Evolutionary conservation across 2,329 filamentous ascomycete species (phyloP), one percentile per base, ranked within the genome.

Genomic region (Lachnum nothofagi): DNA sequence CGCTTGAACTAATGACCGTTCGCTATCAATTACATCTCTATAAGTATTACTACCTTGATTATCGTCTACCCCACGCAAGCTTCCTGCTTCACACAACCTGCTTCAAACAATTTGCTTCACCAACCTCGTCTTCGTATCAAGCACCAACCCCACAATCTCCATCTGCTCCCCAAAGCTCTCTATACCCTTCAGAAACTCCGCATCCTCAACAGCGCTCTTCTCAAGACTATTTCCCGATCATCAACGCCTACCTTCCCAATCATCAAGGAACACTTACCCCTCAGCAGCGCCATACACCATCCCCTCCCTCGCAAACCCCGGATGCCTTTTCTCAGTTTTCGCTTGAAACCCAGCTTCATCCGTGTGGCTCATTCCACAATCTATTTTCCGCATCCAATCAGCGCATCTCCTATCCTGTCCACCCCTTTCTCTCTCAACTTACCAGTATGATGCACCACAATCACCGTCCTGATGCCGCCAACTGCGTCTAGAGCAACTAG

Each of bases 381-480:
- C 49, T 12, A 31, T 16, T 24, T 7, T n/a, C n/a, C n/a, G n/a
- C n/a, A n/a, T n/a, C n/a, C n/a, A n/a, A n/a, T n/a, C n/a, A n/a
- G n/a, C n/a, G n/a, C n/a, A n/a, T n/a, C n/a, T n/a, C n/a, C n/a
- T n/a, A n/a, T n/a, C n/a, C n/a, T n/a, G n/a, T n/a, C n/a, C n/a
- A n/a, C n/a, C n/a, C n/a, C n/a, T n/a, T n/a, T n/a, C n/a, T n/a
- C n/a, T n/a, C n/a, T n/a, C n/a, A 12, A 35, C 8, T 33, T 37
- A 38, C 49, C 49, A 9, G 42, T 53, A 23, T 57, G 54, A 34
- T 58, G 54, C 20, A 55, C 46, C 3, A 58, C 46, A 23, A 53
- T 29, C 0, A 58, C 47, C 2, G 49, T 52, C 1, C 44, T 46
- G 1, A 43, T 24, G 17, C 19, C 25, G 5, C 31, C 49, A 2